Base-by-base conservation (phyloP, 768 basidiomycete genomes). In the Amanita muscaria region DNA sequence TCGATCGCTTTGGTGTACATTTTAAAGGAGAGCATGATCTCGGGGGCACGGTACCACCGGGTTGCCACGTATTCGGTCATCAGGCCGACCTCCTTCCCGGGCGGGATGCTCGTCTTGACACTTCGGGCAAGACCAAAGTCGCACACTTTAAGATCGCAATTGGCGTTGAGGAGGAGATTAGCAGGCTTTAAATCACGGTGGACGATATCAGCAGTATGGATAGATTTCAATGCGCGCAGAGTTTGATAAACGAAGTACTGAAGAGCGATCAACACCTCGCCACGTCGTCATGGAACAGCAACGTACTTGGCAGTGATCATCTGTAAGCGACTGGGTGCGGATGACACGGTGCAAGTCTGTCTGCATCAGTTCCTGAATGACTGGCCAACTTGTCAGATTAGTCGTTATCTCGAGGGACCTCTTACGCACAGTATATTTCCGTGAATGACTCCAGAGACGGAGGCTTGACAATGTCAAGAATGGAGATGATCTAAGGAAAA, bases 11-110 rank as follows among this genome's bases (percentile, higher is more conserved):
- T 82, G 46, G 80, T 82, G 59, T 84, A 83, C 79, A 84, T 84
- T 67, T 89, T 88, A 77, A 91, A 92, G 3, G 84, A 88, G 41
- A 92, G 70, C 90, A 94, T 94, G 58, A 93, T 90, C 62, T 94
- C 91, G 0, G 89, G 89, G 0, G 91, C 90, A 38, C 88, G 79
- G 60, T 92, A 94, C 90, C 88, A 93, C 41, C 90, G 67, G 42
- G 91, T 93, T 2, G 90, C 89, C 42, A 94, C 90, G 55, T 88
- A 89, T 65, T 86, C 83, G 18, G 81, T 83, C 82, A 83, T 82
- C 48, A 81, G 58, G 2, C 81, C 80, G 18, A 70, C 67, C 54
- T 83, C 82, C 59, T 80, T 80, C 15, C 74, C 75, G 23, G 69
- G 69, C 3, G 70, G 58, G 7, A 71, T 63, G 41, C 73, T 73